A percentile compares a stretch with the other conserved stretches of the same genome.
Evolutionary conservation across 2,329 filamentous ascomycete genomes (phyloP).

Genomic region (Ophiosphaerella narmari): DNA sequence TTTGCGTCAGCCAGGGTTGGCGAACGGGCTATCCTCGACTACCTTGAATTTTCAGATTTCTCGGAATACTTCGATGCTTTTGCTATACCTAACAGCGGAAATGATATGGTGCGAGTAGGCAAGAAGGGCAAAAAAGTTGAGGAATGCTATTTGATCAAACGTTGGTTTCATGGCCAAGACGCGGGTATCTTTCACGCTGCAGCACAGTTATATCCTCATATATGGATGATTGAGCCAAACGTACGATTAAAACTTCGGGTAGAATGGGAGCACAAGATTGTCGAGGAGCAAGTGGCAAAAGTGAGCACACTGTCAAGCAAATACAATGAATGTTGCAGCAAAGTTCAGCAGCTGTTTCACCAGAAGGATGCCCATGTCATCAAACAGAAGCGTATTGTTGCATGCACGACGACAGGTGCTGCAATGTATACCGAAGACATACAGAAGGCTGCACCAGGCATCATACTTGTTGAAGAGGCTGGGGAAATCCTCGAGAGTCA

Average conservation of each 20-base stretch:
- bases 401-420: conserved; percentile 72
- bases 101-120: conserved; percentile 56
- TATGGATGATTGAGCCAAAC: conserved; percentile 60
- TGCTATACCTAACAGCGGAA: conserved; percentile 50
- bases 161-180: conserved; percentile 57
- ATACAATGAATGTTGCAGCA: conserved; percentile 51
- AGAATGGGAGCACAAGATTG: conserved; percentile 37
- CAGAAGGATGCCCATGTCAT: conserved; percentile 47
- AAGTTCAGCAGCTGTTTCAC: conserved; percentile 40
- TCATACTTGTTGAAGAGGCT: conserved; percentile 72
- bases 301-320: conserved; percentile 47
- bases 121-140: conserved; percentile 52
- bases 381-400: conserved; percentile 64
- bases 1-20: conserved; percentile 12
- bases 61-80: conserved; percentile 63
- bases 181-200: conserved; percentile 52
- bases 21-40: conserved; percentile 46
- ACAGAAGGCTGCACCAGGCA: conserved; percentile 58
- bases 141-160: conserved; percentile 57
- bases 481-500: conserved; percentile 75
- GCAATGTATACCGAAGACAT: conserved; percentile 65
- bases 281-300: conserved; percentile 56
- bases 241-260: conserved; percentile 42
- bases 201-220: conserved; percentile 19
- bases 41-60: conserved; percentile 60